These are phyloP conservation scores for Cercospora sesami DNA, from an alignment of 2,329 filamentous ascomycete species.

Conservation along the genomic window DNA sequence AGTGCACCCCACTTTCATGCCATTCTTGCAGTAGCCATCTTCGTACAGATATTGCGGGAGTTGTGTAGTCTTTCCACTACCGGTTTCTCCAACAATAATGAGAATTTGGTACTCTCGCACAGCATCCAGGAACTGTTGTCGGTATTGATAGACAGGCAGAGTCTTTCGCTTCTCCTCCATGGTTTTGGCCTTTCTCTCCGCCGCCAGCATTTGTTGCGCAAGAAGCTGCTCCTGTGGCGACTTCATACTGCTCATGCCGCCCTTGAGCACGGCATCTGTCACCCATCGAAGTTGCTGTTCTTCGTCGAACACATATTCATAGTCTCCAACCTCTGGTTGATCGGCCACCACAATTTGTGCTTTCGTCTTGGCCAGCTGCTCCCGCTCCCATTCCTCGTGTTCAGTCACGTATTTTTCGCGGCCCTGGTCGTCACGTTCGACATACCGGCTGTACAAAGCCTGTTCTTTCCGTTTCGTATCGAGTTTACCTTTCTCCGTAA, in stretches of 20 bases:
- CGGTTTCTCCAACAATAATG: conserved; percentile 92
- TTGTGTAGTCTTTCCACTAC: conserved; percentile 94
- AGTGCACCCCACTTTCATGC: conserved; percentile 85
- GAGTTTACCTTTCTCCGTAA: conserved; percentile 88
- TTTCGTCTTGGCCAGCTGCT: conserved; percentile 84
- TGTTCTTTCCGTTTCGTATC: conserved; percentile 85
- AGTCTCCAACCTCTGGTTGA: conserved; percentile 75
- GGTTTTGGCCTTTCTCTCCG: conserved; percentile 80
- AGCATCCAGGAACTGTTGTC: conserved; percentile 82
- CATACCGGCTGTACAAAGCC: conserved; percentile 84
- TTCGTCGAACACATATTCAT: conserved; percentile 91
- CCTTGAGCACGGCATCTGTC: conserved; percentile 69
- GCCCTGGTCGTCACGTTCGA: conserved; percentile 82
- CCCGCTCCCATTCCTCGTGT: conserved; percentile 92
- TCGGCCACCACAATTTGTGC: conserved; percentile 77
- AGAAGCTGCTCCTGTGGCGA: conserved; percentile 77
- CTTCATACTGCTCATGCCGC: conserved; percentile 65
- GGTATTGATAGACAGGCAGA: conserved; percentile 84
- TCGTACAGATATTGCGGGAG: conserved; percentile 91
- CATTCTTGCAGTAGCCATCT: conserved; percentile 81
- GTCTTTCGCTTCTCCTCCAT: conserved; percentile 92
- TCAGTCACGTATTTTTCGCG: conserved; percentile 90
- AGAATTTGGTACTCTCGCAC: conserved; percentile 82
- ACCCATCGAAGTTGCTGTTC: conserved; percentile 84
- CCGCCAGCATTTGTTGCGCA: conserved; percentile 79